Evolutionary conservation across 2,329 filamentous ascomycete species (phyloP), one percentile per base, ranked within the genome.

Genomic region (Arachnomyces sp.): DNA sequence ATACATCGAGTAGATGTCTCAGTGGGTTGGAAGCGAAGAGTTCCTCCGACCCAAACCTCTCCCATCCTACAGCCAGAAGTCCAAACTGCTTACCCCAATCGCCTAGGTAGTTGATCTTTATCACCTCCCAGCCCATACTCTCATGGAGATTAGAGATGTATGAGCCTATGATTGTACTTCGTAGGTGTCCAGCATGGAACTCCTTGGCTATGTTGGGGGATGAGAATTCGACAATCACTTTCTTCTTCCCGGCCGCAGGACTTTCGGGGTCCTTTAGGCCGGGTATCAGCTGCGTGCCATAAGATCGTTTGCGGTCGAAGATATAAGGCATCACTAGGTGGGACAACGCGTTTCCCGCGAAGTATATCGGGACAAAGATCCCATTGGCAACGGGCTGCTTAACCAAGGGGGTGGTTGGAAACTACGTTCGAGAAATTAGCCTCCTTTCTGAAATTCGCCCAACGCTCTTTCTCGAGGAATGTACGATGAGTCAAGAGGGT

Each of bases 121-220:
- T 61, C 0, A 85, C 81, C 28, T 86, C 76, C 78, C 81, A 87
- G 14, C 82, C 83, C 37, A 77, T 76, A 13, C 63, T 69, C 51
- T 80, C 70, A 56, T 86, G 83, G 2, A 86, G 57, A 52, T 85
- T 85, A 15, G 79, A 69, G 14, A 87, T 63, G 58, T 84, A 85
- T 20, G 79, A 80, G 32, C 83, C 82, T 42, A 87, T 82, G 48
- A 88, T 84, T 37, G 83, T 88, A 54, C 80, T 84, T 52, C 82
- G 73, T 50, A 88, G 67, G 65, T 89, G 82, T 4, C 79, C 80
- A 15, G 80, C 81, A 55, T 84, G 79, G 63, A 88, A 87, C 15
- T 81, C 84, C 65, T 90, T 90, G 34, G 85, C 85, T 44, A 92
- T 88, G 59, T 92, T 92, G 37, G 86, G 85, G 6, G 82, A 88